phyloP scores from a whole-genome alignment of 2,329 filamentous ascomycete species.

The Monosporascus sp. region DNA sequence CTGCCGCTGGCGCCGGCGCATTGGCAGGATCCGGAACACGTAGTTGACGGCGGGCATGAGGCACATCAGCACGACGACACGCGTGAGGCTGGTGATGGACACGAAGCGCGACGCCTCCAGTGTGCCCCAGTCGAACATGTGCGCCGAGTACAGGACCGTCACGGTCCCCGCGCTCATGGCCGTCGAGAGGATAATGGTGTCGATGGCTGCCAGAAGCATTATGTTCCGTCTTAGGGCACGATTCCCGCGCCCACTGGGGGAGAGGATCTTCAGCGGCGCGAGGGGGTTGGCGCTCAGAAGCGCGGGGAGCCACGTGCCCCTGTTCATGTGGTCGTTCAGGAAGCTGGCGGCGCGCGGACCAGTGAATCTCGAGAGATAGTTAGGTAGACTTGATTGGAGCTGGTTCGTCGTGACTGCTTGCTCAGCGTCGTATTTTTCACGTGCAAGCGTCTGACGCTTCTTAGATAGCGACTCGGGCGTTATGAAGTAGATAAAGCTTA shows the following conservation, averaged over 20 bases:
- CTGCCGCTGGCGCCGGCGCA: conserved; percentile 33
- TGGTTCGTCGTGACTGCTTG: conserved; percentile 32
- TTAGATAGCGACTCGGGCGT: conserved; percentile 82
- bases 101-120: conserved; percentile 77
- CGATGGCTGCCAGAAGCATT: conserved; percentile 72
- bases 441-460: conserved; percentile 63
- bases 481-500: conserved; percentile 63
- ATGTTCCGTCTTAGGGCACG: conserved; percentile 70
- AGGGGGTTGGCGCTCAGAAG: conserved; percentile 60
- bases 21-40: conserved; percentile 57
- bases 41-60: conserved; percentile 75
- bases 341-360: conserved; percentile 15
- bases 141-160: conserved; percentile 76
- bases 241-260: conserved; percentile 62
- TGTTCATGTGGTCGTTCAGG: conserved; percentile 15
- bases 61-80: conserved; percentile 70
- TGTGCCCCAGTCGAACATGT: conserved; percentile 76
- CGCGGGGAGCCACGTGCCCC: conserved; percentile 24
- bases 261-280: conserved; percentile 71
- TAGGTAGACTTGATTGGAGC: conserved; percentile 15
- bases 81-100: conserved; percentile 69
- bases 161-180: conserved; percentile 79
- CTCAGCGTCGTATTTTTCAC: conserved; percentile 57
- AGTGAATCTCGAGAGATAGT: conserved; percentile 8
- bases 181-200: conserved; percentile 76